Evolutionary conservation across 257 asterid genomes (phyloP).

Genomic region (Solanum sparsipilum): DNA sequence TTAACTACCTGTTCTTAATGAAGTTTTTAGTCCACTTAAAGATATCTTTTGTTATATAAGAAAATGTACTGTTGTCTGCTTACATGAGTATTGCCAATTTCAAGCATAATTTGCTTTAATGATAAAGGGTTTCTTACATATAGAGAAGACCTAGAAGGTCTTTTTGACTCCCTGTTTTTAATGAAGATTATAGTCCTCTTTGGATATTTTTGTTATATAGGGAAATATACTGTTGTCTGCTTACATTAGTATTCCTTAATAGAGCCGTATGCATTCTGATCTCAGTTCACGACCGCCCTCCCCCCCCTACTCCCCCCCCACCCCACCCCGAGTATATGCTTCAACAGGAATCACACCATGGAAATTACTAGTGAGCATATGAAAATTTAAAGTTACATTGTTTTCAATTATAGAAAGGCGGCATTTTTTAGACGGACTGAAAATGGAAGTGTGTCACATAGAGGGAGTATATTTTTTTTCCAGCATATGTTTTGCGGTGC

Average conservation of each 20-base stretch:
- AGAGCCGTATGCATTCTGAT: background rate
- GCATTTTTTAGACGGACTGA: background rate
- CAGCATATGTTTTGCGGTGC: background rate
- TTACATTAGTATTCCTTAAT: background rate
- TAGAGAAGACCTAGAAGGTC: background rate
- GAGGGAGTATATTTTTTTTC: background rate
- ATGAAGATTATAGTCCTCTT: background rate
- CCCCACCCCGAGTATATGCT: no score
- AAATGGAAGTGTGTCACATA: background rate
- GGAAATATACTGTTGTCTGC: background rate
- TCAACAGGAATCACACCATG: background rate
- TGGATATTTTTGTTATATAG: background rate
- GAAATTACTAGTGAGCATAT: background rate
- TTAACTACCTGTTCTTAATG: background rate
- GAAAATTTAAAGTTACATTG: background rate
- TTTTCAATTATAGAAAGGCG: background rate
- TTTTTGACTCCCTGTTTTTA: background rate
- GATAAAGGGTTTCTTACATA: background rate
- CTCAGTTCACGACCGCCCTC: background rate
- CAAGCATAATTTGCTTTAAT: background rate
- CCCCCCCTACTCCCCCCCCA: no score
- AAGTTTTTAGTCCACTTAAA: background rate
- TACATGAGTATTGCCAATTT: background rate
- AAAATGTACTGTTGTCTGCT: background rate
- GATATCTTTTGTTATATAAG: background rate